phyloP scores from a whole-genome alignment of 371 early-diverging fungal genomes.

The Mucor sp. region DNA sequence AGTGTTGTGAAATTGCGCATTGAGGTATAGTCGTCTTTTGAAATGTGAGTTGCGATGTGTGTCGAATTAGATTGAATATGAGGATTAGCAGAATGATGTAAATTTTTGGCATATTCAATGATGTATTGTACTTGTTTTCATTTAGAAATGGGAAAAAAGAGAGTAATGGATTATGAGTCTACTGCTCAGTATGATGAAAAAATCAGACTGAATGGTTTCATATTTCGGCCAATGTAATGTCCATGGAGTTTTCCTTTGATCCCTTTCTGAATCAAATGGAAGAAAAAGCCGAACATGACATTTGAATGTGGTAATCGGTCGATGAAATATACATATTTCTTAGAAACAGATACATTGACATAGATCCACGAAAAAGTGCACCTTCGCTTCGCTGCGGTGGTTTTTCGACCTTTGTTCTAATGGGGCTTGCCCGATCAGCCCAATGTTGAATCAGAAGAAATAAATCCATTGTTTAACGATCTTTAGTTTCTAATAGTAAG shows the following conservation, averaged over 20 bases:
- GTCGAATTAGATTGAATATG: background rate
- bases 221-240: background rate
- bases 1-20: constrained; percentile 3
- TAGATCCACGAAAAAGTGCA: too few relatives aligned
- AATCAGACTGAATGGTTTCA: background rate
- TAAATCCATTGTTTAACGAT: too few relatives aligned
- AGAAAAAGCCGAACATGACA: background rate
- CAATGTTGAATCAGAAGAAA: too few relatives aligned
- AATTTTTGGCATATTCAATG: background rate
- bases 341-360: background rate
- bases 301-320: background rate
- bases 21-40: constrained; percentile 1
- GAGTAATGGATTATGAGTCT: background rate
- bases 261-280: background rate
- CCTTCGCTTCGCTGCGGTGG: too few relatives aligned
- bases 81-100: background rate
- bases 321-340: background rate
- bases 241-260: background rate
- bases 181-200: background rate
- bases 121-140: background rate
- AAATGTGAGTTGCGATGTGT: background rate
- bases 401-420: too few relatives aligned
- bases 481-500: too few relatives aligned
- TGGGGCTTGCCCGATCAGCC: too few relatives aligned
- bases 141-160: background rate